Evolutionary conservation across 208 protist genomes (phyloP).

Genomic region (Phytomonas sp.): DNA sequence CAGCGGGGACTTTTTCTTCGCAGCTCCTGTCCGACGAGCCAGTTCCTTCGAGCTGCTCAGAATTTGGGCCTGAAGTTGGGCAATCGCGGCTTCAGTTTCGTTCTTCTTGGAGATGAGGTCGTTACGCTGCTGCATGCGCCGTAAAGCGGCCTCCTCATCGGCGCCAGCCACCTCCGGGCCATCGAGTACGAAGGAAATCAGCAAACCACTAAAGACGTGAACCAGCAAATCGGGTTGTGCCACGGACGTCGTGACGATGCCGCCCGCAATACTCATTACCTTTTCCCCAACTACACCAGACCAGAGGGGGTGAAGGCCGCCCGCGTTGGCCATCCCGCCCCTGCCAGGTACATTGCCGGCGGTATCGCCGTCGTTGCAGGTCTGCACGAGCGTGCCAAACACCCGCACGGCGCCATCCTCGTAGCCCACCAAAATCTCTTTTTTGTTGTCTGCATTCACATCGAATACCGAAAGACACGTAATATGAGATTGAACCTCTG

Average conservation of each 20-base stretch:
- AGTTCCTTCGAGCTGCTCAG: constrained; percentile 32
- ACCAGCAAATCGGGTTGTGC: constrained; percentile 51
- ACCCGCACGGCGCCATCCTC: constrained; percentile 73
- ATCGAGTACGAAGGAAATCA: constrained; percentile 55
- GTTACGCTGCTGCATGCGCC: constrained; percentile 15
- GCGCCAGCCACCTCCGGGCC: constrained; percentile 17
- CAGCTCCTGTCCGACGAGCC: constrained; percentile 16
- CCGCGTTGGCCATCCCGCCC: too few species aligned
- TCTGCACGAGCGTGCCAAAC: constrained; percentile 19
- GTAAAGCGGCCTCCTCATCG: constrained; percentile 15
- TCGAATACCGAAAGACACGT: constrained; percentile 19
- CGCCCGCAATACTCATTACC: constrained; percentile 57
- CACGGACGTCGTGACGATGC: constrained; percentile 34
- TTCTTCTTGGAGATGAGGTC: constrained; percentile 22
- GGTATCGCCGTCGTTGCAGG: constrained; percentile 1
- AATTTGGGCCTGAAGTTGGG: constrained; percentile 31
- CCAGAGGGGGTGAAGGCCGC: constrained; percentile 22
- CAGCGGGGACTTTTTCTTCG: constrained; percentile 17
- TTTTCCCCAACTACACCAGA: constrained; percentile 35
- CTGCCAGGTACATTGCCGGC: not conserved
- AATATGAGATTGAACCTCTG: constrained; percentile 8
- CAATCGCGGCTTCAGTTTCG: constrained; percentile 34
- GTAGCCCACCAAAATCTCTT: constrained; percentile 71
- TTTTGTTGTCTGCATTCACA: constrained; percentile 46
- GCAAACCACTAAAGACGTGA: constrained; percentile 68